Evolutionary conservation across 2,329 filamentous ascomycete genomes (phyloP).

Genomic region (Paracoccidioides lutzii): DNA sequence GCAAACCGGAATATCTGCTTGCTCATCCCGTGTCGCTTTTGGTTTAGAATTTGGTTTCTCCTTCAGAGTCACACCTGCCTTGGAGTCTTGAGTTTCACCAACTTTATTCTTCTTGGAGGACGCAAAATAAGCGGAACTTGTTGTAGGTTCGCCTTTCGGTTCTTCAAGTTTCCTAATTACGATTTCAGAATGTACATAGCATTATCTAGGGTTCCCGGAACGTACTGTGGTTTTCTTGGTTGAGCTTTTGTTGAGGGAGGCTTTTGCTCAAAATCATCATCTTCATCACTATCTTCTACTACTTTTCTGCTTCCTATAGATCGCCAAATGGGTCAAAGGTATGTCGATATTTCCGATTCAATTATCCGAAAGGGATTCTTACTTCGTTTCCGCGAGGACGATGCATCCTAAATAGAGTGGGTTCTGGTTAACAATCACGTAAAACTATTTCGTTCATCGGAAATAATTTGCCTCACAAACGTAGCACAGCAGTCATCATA

Average conservation of each 20-base stretch:
- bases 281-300: conserved; percentile 61
- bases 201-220: conserved; percentile 1
- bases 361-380: conserved; percentile 9
- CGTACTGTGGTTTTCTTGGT: conserved; percentile 38
- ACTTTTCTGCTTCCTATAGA: conserved; percentile 48
- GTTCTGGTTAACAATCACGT: neutral
- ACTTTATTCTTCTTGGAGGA: conserved; percentile 44
- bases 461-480: neutral
- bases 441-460: neutral
- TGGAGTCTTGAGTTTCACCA: conserved; percentile 12
- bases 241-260: conserved; percentile 25
- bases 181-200: conserved; percentile 1
- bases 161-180: conserved; percentile 35
- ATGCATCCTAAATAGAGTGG: conserved; percentile 15
- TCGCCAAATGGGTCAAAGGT: conserved; percentile 4
- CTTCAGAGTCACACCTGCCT: conserved; percentile 20
- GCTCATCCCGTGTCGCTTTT: conserved; percentile 33
- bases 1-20: conserved; percentile 44
- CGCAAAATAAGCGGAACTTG: conserved; percentile 51
- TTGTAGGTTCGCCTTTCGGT: conserved; percentile 43
- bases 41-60: conserved; percentile 23
- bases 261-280: conserved; percentile 49
- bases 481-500: conserved; percentile 4
- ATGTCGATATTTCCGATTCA: neutral
- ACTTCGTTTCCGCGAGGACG: conserved; percentile 24